Percentiles rank a stretch among this genome's conserved stretches.
Evolutionary conservation across 192 early-diverging fungal species (phyloP).

Genomic region (Pilaira anomala): DNA sequence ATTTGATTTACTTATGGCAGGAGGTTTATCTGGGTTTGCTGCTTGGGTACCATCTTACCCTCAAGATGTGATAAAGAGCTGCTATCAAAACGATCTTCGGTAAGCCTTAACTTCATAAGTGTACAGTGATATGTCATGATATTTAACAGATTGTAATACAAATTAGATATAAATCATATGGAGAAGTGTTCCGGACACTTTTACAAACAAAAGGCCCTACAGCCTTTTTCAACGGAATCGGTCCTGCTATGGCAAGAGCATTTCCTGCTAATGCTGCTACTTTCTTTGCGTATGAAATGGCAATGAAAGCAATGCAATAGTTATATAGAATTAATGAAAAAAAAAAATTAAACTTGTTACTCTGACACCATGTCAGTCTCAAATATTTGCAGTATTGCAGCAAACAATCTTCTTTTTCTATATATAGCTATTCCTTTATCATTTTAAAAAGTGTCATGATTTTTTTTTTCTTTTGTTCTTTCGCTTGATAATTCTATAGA

Average conservation of each 20-base stretch:
- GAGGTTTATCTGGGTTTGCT: conserved; percentile 91
- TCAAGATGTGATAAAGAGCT: conserved; percentile 85
- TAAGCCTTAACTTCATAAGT: conserved; percentile 36
- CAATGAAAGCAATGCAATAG: conserved; percentile 44
- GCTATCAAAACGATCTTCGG: conserved; percentile 62
- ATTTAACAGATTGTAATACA: too few species aligned
- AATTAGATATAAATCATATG: not conserved
- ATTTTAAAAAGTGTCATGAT: too few species aligned
- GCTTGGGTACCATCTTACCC: conserved; percentile 82
- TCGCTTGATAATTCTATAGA: too few species aligned
- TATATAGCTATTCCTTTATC: too few species aligned
- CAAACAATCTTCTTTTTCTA: too few species aligned
- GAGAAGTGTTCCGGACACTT: not conserved
- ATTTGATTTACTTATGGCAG: conserved; percentile 83
- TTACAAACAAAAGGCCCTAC: conserved; percentile 7
- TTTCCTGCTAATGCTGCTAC: conserved; percentile 85
- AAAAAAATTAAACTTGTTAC: too few species aligned
- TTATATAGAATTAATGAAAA: too few species aligned
- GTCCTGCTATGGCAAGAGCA: conserved; percentile 76
- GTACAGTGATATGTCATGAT: conserved; percentile 14
- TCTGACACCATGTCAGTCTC: too few species aligned
- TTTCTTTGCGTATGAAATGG: conserved; percentile 70
- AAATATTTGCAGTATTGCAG: too few species aligned
- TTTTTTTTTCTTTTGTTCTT: too few species aligned
- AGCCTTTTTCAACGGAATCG: conserved; percentile 80